Evolutionary conservation across 805 yeast species (phyloP).

Genomic region (Tetrapisispora fleetii): DNA sequence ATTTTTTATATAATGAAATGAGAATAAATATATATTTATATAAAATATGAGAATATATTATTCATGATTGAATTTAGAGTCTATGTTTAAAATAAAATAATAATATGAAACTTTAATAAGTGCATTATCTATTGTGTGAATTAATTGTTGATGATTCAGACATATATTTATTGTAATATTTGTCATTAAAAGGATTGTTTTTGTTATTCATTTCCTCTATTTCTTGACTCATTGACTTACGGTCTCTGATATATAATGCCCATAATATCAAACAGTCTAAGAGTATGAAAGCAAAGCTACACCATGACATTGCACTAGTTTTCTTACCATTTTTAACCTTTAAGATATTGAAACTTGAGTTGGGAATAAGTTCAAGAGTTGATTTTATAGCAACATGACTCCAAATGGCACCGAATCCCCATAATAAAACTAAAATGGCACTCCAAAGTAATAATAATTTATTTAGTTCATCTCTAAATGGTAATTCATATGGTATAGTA

Average conservation of each 20-base stretch:
- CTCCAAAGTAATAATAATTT: slow-evolving; percentile 28
- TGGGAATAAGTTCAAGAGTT: slow-evolving; percentile 34
- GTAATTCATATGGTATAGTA: slow-evolving; percentile 38
- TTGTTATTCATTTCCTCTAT: slow-evolving; percentile 9
- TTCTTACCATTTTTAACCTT: slow-evolving; percentile 37
- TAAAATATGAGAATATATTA: neutral
- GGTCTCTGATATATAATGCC: slow-evolving; percentile 29
- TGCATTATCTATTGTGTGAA: neutral
- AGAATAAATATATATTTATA: neutral
- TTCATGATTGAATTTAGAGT: neutral
- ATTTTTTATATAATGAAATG: too few species aligned
- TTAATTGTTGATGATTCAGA: slow-evolving; percentile 6
- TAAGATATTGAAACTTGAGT: slow-evolving; percentile 43
- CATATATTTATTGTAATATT: slow-evolving; percentile 1
- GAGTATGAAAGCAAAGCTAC: slow-evolving; percentile 41
- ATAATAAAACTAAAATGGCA: slow-evolving; percentile 34
- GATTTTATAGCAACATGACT: slow-evolving; percentile 46
- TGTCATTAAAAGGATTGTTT: slow-evolving; percentile 2
- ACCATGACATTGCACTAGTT: slow-evolving; percentile 54
- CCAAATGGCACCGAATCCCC: slow-evolving; percentile 63
- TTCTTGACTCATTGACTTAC: slow-evolving; percentile 14
- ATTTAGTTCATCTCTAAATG: slow-evolving; percentile 27
- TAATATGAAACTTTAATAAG: neutral
- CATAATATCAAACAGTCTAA: slow-evolving; percentile 34
- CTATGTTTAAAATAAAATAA: neutral